A percentile compares a stretch with the other conserved stretches of the same genome.
phyloP scores from a whole-genome alignment of 2,329 filamentous ascomycete species.

The Colletotrichum sp. region DNA sequence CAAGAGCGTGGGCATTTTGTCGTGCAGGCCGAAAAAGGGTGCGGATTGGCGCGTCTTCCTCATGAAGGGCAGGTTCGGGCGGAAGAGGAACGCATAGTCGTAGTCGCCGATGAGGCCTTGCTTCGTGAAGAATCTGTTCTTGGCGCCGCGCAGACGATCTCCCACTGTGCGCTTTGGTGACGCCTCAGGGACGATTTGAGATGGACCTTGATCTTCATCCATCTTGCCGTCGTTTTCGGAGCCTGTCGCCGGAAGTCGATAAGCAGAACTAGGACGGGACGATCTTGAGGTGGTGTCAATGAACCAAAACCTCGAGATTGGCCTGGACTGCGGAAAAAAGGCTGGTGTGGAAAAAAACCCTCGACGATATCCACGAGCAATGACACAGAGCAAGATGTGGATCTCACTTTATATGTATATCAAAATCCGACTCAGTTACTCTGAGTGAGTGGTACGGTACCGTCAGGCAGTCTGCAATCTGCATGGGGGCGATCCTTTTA shows the following conservation, averaged over 20 bases:
- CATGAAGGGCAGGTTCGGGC: slow-evolving; percentile 83
- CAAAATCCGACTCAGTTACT: neutral
- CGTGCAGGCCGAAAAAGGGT: slow-evolving; percentile 86
- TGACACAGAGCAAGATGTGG: neutral
- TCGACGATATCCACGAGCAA: neutral
- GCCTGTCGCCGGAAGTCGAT: neutral
- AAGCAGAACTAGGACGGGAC: neutral
- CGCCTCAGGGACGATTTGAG: slow-evolving; percentile 49
- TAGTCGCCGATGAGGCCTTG: slow-evolving; percentile 85
- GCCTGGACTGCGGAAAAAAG: neutral
- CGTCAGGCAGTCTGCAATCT: neutral
- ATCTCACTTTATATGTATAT: neutral
- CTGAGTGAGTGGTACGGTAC: neutral
- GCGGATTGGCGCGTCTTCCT: slow-evolving; percentile 62
- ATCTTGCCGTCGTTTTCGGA: slow-evolving; percentile 35
- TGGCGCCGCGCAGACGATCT: slow-evolving; percentile 33
- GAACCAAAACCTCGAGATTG: neutral
- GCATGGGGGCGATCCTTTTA: slow-evolving; percentile 16
- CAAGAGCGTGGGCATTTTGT: slow-evolving; percentile 77
- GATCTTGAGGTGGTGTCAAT: neutral
- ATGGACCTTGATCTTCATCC: slow-evolving; percentile 62
- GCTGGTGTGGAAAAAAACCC: neutral
- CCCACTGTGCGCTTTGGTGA: slow-evolving; percentile 36
- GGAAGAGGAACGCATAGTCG: slow-evolving; percentile 90
- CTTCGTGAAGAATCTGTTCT: slow-evolving; percentile 57